phyloP scores from a whole-genome alignment of 2,329 filamentous ascomycete species.

The Phymatotrichopsis omnivora region DNA sequence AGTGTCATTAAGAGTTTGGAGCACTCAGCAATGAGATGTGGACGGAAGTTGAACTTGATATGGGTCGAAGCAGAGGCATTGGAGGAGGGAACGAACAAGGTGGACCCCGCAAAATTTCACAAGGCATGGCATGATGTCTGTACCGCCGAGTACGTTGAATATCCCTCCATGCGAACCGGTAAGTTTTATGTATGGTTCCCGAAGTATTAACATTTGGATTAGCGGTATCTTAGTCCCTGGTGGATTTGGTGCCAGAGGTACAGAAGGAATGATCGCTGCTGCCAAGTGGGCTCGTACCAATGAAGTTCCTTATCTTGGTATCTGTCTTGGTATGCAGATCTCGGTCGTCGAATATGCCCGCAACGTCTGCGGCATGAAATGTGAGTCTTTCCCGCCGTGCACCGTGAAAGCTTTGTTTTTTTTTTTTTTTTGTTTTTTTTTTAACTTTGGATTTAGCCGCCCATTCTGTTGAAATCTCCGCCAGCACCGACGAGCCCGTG shows the following conservation, averaged over 20 bases:
- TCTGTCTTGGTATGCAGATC: slow-evolving; percentile 87
- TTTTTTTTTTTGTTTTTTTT: no score
- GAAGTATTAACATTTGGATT: not conserved
- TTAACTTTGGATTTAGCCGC: no score
- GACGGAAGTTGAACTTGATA: slow-evolving; percentile 64
- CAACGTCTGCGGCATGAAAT: slow-evolving; percentile 55
- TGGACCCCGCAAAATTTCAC: slow-evolving; percentile 64
- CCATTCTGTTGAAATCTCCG: slow-evolving; percentile 47
- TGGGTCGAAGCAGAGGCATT: slow-evolving; percentile 82
- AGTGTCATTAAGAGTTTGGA: slow-evolving; percentile 78
- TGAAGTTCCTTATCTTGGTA: slow-evolving; percentile 71
- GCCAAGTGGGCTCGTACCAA: slow-evolving; percentile 80
- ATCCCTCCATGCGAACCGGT: not conserved
- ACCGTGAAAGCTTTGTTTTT: not conserved
- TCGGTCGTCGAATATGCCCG: slow-evolving; percentile 84
- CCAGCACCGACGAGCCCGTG: slow-evolving; percentile 54
- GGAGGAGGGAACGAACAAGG: slow-evolving; percentile 53
- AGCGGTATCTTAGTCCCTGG: slow-evolving; percentile 58
- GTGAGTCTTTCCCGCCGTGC: slow-evolving; percentile 14
- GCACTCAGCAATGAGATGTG: slow-evolving; percentile 80
- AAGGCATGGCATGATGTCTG: slow-evolving; percentile 75
- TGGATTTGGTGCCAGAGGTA: slow-evolving; percentile 73
- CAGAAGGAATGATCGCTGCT: slow-evolving; percentile 79
- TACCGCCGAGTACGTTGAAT: slow-evolving; percentile 45
- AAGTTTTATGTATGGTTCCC: not conserved